These are phyloP conservation scores for Camellia granthamiana DNA, from an alignment of 148 eudicot genomes.

Conservation along the genomic window DNA sequence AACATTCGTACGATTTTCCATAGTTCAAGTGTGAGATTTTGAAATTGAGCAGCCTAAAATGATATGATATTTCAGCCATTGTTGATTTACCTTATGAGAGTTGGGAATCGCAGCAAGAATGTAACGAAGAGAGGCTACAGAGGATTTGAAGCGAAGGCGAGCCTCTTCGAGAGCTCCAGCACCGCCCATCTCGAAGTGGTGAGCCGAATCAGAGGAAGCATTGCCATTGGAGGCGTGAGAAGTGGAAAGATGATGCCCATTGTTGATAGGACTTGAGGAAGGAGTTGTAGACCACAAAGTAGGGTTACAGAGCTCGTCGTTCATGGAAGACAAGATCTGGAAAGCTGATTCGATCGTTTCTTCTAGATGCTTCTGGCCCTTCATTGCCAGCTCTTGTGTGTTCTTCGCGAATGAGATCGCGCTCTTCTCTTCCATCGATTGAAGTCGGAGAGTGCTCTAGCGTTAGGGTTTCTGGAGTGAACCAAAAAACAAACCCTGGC, in stretches of 20 bases:
- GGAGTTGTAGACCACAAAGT: slow-evolving; percentile 61
- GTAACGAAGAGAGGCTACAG: slow-evolving; percentile 60
- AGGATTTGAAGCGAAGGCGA: slow-evolving; percentile 65
- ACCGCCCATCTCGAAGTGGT: slow-evolving; percentile 73
- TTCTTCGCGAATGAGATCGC: slow-evolving; percentile 18
- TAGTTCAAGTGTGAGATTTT: too few species aligned
- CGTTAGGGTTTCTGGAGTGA: neutral
- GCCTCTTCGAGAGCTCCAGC: slow-evolving; percentile 77
- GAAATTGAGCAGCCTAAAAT: too few species aligned
- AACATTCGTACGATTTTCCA: too few species aligned
- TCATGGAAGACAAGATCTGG: slow-evolving; percentile 81
- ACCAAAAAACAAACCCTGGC: neutral
- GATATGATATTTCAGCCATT: too few species aligned
- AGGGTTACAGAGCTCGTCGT: slow-evolving; percentile 91
- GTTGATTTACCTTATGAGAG: slow-evolving; percentile 43
- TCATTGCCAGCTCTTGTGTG: slow-evolving; percentile 63
- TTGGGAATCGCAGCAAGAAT: slow-evolving; percentile 63
- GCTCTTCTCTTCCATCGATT: slow-evolving; percentile 43
- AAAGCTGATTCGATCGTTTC: slow-evolving; percentile 78
- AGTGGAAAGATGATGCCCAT: slow-evolving; percentile 8
- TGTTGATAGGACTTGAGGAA: slow-evolving; percentile 1
- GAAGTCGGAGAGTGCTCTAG: neutral
- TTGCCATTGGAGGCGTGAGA: slow-evolving; percentile 29
- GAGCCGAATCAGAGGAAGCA: slow-evolving; percentile 42
- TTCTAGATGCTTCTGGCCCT: slow-evolving; percentile 78